Conservation (phyloP, 139 green algal genomes). For the Chlorella sp. region DNA sequence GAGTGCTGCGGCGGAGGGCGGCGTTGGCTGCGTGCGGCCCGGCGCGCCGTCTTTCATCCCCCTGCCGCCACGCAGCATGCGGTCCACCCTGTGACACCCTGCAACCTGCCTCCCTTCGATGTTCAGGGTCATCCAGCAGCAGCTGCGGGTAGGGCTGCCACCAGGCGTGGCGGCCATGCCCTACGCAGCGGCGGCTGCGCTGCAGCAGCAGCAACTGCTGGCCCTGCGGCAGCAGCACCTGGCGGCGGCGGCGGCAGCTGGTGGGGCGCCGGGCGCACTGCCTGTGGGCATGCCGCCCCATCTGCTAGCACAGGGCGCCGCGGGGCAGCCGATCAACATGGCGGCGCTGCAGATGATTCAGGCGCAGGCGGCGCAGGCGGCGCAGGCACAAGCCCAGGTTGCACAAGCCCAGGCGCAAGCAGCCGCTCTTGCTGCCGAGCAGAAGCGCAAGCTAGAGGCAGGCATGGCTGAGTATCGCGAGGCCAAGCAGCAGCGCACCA, state of each 20-base stretch:
- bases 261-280: neutral
- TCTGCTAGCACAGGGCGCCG: neutral
- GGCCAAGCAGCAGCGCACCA: constrained; percentile 35
- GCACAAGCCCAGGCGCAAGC: constrained; percentile 10
- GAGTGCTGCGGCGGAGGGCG: neutral
- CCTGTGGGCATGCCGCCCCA: constrained; percentile 1
- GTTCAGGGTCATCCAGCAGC: constrained; percentile 32
- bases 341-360: neutral
- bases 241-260: constrained; percentile 27
- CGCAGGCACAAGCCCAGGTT: neutral
- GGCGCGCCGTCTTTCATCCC: neutral
- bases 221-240: constrained; percentile 10
- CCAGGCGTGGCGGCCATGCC: neutral
- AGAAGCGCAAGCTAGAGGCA: constrained; percentile 33
- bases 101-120: neutral
- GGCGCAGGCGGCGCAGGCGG: constrained; percentile 21
- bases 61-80: neutral
- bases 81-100: too few relatives aligned
- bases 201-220: constrained; percentile 37
- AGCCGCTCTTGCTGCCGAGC: constrained; percentile 5
- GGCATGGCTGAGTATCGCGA: neutral
- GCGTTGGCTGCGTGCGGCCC: neutral
- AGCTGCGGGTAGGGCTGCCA: constrained; percentile 8
- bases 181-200: neutral
- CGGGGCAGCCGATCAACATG: neutral